Evolutionary conservation across 1,139 yeast species (phyloP).

Genomic region (Suhomyces bribrorum): DNA sequence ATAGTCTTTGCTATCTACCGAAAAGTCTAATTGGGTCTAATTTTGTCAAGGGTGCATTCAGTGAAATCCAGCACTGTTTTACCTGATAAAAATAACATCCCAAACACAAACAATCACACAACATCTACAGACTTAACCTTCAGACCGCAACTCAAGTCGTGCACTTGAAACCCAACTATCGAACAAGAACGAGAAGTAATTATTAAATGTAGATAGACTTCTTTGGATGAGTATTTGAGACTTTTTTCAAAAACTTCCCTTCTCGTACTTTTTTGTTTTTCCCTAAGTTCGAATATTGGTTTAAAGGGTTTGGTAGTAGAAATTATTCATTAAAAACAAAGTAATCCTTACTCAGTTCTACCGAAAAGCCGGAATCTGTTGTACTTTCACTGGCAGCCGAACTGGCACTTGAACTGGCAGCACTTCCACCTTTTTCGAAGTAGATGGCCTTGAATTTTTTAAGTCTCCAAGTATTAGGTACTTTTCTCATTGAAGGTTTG

Average conservation of each 20-base stretch:
- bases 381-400: conserved; percentile 9
- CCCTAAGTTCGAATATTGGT: too few relatives aligned
- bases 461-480: conserved; percentile 40
- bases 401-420: conserved; percentile 15
- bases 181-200: too few relatives aligned
- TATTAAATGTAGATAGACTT: too few relatives aligned
- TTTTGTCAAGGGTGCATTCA: background rate
- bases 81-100: background rate
- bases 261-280: too few relatives aligned
- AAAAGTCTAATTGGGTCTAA: background rate
- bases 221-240: too few relatives aligned
- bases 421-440: conserved; percentile 19
- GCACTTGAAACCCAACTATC: too few relatives aligned
- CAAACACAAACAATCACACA: too few relatives aligned
- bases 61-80: background rate
- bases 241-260: too few relatives aligned
- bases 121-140: too few relatives aligned
- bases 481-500: conserved; percentile 39
- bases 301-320: too few relatives aligned
- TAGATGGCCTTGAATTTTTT: conserved; percentile 34
- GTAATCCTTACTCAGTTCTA: conserved; percentile 6
- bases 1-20: background rate
- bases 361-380: background rate
- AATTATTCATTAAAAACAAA: conserved; percentile 1
- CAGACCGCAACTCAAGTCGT: too few relatives aligned